A percentile compares a stretch with the other conserved stretches of the same genome.
phyloP scores from a whole-genome alignment of 2,329 filamentous ascomycete genomes.

The Aspergillus ruber region DNA sequence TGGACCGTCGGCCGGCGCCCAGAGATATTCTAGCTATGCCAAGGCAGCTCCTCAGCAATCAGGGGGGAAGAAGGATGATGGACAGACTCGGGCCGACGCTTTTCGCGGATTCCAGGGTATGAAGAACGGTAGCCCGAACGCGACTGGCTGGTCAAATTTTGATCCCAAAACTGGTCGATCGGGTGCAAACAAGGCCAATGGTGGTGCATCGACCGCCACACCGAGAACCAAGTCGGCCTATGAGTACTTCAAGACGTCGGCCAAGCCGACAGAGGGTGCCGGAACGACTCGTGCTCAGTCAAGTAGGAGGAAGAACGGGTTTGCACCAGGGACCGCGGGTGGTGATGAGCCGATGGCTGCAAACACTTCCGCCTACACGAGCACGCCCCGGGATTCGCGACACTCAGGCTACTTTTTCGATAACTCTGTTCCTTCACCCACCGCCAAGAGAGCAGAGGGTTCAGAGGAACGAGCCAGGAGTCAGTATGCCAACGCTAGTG shows the following conservation, averaged over 20 bases:
- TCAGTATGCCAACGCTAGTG: conserved; percentile 48
- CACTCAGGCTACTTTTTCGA: conserved; percentile 26
- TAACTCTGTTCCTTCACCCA: conserved; percentile 34
- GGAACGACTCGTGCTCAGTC: conserved; percentile 33
- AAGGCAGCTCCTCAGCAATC: conserved; percentile 32
- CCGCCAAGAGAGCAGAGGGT: conserved; percentile 36
- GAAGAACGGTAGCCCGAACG: conserved; percentile 23
- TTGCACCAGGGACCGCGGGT: conserved; percentile 53
- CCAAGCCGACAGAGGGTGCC: conserved; percentile 25
- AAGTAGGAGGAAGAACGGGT: conserved; percentile 48
- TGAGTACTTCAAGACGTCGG: conserved; percentile 29
- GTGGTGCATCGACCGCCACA: conserved; percentile 15
- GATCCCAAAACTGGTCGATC: conserved; percentile 32
- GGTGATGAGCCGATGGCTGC: conserved; percentile 54
- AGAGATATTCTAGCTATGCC: conserved; percentile 36
- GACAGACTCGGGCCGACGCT: conserved; percentile 38
- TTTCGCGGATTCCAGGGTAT: conserved; percentile 42
- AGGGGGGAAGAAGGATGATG: conserved; percentile 34
- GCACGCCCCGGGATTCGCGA: conserved; percentile 21
- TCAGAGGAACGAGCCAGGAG: conserved; percentile 45
- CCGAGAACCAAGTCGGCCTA: conserved; percentile 34
- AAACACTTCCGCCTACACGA: conserved; percentile 46
- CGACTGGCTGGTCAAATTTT: conserved; percentile 34
- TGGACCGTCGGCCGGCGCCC: conserved; percentile 31
- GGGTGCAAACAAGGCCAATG: conserved; percentile 11